Evolutionary conservation across 2,329 filamentous ascomycete species (phyloP).

Genomic region (Diaporthe humulicola): DNA sequence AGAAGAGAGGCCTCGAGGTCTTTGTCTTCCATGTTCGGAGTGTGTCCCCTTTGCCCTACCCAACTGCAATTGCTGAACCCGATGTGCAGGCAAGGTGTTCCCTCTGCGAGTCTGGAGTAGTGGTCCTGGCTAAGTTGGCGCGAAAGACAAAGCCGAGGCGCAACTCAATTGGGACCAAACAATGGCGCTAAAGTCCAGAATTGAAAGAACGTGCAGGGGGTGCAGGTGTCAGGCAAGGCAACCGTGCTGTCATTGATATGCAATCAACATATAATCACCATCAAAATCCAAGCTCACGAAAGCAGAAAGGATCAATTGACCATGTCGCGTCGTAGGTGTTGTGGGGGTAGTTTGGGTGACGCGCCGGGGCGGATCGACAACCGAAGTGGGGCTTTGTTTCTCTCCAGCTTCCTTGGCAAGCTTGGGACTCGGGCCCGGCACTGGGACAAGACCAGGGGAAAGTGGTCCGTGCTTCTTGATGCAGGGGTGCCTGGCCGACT

Average conservation of each 20-base stretch:
- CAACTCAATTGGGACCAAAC: neutral
- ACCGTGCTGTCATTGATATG: neutral
- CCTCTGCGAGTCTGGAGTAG: neutral
- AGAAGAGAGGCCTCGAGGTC: slow-evolving; percentile 61
- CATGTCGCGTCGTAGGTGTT: slow-evolving; percentile 22
- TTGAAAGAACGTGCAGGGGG: neutral
- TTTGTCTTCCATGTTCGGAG: slow-evolving; percentile 40
- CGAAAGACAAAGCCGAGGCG: neutral
- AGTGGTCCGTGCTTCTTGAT: neutral
- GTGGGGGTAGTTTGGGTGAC: slow-evolving; percentile 17
- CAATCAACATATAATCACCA: neutral
- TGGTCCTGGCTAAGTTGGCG: neutral
- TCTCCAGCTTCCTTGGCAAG: neutral
- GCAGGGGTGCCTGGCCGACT: neutral
- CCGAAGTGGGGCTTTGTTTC: slow-evolving; percentile 26
- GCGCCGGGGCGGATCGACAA: slow-evolving; percentile 8
- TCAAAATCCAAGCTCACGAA: neutral
- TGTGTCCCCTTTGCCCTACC: neutral
- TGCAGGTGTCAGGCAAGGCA: neutral
- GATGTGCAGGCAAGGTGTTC: neutral
- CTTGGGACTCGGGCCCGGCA: neutral
- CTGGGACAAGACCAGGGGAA: neutral
- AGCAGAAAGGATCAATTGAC: slow-evolving; percentile 6
- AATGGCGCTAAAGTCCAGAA: neutral
- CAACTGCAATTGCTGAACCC: neutral